A percentile compares a stretch with the other conserved stretches of the same genome.
phyloP scores from a whole-genome alignment of 345 rosid species.

The Aurinia saxatilis region DNA sequence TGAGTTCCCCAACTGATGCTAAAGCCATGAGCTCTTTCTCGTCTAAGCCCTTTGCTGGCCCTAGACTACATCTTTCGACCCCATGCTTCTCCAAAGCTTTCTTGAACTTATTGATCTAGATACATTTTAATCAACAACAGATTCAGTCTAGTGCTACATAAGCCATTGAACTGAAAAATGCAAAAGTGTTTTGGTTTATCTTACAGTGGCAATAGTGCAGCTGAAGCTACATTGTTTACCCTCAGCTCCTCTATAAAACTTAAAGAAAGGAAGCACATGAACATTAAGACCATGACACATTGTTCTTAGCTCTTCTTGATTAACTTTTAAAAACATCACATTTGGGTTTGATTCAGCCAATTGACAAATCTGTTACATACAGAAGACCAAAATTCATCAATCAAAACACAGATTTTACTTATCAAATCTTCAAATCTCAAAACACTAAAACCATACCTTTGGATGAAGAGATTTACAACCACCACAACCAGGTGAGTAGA shows the following conservation, averaged over 20 bases:
- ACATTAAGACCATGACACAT: slow-evolving; percentile 60
- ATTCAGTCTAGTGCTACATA: neutral
- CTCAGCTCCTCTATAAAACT: slow-evolving; percentile 64
- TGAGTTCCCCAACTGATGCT: slow-evolving; percentile 31
- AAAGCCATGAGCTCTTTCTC: slow-evolving; percentile 34
- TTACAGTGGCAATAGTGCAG: slow-evolving; percentile 60
- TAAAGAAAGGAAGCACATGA: slow-evolving; percentile 75
- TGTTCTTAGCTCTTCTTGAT: slow-evolving; percentile 52
- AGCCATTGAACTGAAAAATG: neutral
- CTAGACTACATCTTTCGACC: slow-evolving; percentile 34
- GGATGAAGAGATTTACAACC: slow-evolving; percentile 87
- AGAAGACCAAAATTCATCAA: neutral
- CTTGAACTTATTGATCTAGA: slow-evolving; percentile 70
- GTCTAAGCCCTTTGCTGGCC: slow-evolving; percentile 49
- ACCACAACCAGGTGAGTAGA: slow-evolving; percentile 82
- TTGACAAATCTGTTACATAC: slow-evolving; percentile 50
- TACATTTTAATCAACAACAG: neutral
- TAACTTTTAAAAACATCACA: slow-evolving; percentile 59
- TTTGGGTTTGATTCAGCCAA: slow-evolving; percentile 62
- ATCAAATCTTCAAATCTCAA: neutral
- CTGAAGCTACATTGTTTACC: slow-evolving; percentile 73
- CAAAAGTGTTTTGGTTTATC: neutral
- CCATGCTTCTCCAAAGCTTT: slow-evolving; percentile 55
- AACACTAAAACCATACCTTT: slow-evolving; percentile 33
- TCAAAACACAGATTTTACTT: neutral